phyloP scores from a whole-genome alignment of 352 stramenopile genomes.

The Phytophthora meadii region DNA sequence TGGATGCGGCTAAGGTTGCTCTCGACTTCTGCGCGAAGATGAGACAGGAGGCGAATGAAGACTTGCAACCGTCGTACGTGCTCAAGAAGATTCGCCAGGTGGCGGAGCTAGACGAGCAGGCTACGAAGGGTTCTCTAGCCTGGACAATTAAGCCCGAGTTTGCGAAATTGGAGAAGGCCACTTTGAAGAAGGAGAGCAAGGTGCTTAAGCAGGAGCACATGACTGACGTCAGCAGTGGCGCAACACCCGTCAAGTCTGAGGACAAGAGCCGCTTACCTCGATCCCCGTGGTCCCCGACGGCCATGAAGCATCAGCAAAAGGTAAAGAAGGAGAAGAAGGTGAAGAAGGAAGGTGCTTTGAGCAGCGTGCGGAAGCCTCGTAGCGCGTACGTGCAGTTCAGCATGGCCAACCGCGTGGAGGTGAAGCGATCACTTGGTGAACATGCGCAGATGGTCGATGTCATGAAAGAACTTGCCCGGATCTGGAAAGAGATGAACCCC shows the following conservation, averaged over 20 bases:
- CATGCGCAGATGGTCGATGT: conserved; percentile 65
- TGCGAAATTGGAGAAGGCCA: conserved; percentile 32
- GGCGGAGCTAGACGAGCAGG: conserved; percentile 54
- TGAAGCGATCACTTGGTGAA: conserved; percentile 48
- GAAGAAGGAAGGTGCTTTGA: conserved; percentile 40
- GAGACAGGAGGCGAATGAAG: conserved; percentile 41
- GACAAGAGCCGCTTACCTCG: conserved; percentile 52
- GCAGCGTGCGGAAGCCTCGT: conserved; percentile 51
- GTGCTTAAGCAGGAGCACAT: conserved; percentile 54
- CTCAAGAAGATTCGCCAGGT: conserved; percentile 80
- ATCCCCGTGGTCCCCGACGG: conserved; percentile 70
- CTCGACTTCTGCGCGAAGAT: conserved; percentile 73
- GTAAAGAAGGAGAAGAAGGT: conserved; percentile 64
- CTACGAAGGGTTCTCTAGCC: conserved; percentile 53
- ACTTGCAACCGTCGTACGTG: conserved; percentile 69
- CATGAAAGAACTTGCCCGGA: conserved; percentile 59
- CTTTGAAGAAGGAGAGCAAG: conserved; percentile 53
- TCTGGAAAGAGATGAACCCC: conserved; percentile 67
- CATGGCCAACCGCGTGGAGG: conserved; percentile 63
- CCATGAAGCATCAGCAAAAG: conserved; percentile 71
- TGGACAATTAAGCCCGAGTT: conserved; percentile 66
- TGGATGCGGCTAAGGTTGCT: conserved; percentile 72
- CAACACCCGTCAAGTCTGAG: conserved; percentile 37
- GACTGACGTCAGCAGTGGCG: conserved; percentile 38
- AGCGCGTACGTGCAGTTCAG: conserved; percentile 80